These are phyloP conservation scores for Aspergillus affinis DNA, from an alignment of 495 filamentous ascomycete species.

Conservation along the genomic window DNA sequence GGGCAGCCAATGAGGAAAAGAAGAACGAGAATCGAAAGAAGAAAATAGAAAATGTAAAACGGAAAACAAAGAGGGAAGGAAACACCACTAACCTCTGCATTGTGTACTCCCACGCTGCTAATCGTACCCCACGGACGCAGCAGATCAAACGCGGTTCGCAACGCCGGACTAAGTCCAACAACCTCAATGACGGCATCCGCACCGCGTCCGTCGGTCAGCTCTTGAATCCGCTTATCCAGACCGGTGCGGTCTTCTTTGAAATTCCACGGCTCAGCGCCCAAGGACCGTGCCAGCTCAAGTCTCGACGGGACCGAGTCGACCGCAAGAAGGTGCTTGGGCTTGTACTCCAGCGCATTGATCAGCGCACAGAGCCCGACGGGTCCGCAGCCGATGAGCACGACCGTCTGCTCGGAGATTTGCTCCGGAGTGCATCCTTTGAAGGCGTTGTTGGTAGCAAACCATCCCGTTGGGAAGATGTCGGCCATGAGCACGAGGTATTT, in stretches of 20 bases:
- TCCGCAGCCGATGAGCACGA: conserved; percentile 85
- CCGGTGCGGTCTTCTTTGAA: conserved; percentile 68
- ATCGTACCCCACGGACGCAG: conserved; percentile 86
- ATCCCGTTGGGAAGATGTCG: conserved; percentile 74
- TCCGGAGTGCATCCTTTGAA: conserved; percentile 64
- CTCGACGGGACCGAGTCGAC: conserved; percentile 80
- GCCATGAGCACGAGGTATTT: conserved; percentile 72
- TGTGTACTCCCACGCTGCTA: conserved; percentile 89
- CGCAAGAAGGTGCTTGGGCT: conserved; percentile 78
- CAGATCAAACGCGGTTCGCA: conserved; percentile 81
- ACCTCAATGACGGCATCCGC: conserved; percentile 93
- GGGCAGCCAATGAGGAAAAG: background rate
- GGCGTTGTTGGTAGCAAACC: conserved; percentile 82
- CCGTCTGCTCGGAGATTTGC: conserved; percentile 66
- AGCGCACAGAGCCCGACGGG: conserved; percentile 87
- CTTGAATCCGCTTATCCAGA: conserved; percentile 67
- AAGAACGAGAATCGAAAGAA: conserved; percentile 17
- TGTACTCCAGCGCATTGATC: conserved; percentile 76
- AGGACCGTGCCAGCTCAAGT: conserved; percentile 69
- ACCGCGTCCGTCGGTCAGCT: conserved; percentile 78
- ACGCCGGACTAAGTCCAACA: conserved; percentile 79
- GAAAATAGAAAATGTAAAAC: background rate
- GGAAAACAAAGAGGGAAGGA: conserved; percentile 1
- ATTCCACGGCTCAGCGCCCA: conserved; percentile 88
- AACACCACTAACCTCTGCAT: conserved; percentile 63